These are phyloP conservation scores for Xylaria sp. DNA, from an alignment of 495 filamentous ascomycete species.

Conservation along the genomic window DNA sequence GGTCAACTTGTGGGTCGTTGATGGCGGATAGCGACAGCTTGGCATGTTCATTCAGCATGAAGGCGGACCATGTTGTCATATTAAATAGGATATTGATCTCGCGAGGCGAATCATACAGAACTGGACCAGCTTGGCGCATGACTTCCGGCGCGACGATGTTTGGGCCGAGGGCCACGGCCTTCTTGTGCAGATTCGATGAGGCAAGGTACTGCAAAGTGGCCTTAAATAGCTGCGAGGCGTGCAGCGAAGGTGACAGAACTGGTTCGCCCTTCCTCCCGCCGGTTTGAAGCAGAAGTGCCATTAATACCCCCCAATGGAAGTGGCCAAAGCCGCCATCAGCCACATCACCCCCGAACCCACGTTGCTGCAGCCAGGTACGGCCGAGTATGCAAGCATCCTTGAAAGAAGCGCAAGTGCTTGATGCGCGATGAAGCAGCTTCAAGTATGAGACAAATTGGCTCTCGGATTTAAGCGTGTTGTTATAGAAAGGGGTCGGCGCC, in stretches of 20 bases:
- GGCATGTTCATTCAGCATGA: slow-evolving; percentile 72
- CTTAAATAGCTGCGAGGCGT: slow-evolving; percentile 94
- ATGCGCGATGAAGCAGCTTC: slow-evolving; percentile 69
- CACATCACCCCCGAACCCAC: slow-evolving; percentile 73
- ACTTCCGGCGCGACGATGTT: slow-evolving; percentile 40
- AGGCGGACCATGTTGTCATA: slow-evolving; percentile 87
- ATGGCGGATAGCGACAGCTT: slow-evolving; percentile 72
- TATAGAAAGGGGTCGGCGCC: slow-evolving; percentile 82
- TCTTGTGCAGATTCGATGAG: slow-evolving; percentile 67
- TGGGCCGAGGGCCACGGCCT: slow-evolving; percentile 64
- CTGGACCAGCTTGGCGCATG: slow-evolving; percentile 43
- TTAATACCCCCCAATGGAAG: slow-evolving; percentile 84
- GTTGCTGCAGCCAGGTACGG: slow-evolving; percentile 85
- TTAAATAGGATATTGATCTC: slow-evolving; percentile 88
- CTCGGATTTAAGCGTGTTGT: slow-evolving; percentile 84
- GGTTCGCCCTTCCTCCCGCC: slow-evolving; percentile 72
- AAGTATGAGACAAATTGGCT: slow-evolving; percentile 73
- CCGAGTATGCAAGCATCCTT: slow-evolving; percentile 85
- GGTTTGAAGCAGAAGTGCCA: slow-evolving; percentile 81
- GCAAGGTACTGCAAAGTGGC: slow-evolving; percentile 84
- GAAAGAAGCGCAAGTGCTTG: slow-evolving; percentile 72
- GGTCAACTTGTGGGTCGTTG: slow-evolving; percentile 74
- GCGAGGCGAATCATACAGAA: slow-evolving; percentile 73
- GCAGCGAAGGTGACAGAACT: slow-evolving; percentile 78
- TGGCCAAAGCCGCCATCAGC: slow-evolving; percentile 87